phyloP scores from a whole-genome alignment of 371 early-diverging fungal genomes.

The Actinomucor elegans region DNA sequence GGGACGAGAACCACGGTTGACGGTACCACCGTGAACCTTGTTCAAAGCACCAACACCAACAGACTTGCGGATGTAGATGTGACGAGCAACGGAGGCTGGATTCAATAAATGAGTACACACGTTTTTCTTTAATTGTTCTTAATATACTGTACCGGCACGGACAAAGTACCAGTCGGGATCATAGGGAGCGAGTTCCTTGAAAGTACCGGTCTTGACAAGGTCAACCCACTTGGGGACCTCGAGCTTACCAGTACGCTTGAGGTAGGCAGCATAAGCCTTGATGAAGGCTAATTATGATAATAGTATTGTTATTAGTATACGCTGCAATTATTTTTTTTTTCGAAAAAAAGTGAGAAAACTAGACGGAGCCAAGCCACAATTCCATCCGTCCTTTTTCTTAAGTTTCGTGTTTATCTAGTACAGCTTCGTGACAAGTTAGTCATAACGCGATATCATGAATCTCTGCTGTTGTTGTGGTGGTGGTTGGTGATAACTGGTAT shows the following conservation, averaged over 20 bases:
- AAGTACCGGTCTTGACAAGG: constrained; percentile 92
- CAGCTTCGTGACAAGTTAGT: too few species aligned
- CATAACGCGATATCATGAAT: too few species aligned
- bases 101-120: too few species aligned
- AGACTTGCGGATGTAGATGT: constrained; percentile 92
- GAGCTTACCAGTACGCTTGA: constrained; percentile 96
- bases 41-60: constrained; percentile 93
- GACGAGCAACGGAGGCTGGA: constrained; percentile 91
- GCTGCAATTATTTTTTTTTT: neutral
- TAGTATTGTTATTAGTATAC: neutral
- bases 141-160: constrained; percentile 73
- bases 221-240: constrained; percentile 98
- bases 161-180: constrained; percentile 98
- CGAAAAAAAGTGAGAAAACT: constrained; percentile 1
- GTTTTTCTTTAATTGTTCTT: neutral
- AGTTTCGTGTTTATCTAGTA: neutral
- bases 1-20: constrained; percentile 92
- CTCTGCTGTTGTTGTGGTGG: too few species aligned
- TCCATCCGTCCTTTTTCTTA: neutral
- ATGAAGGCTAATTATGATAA: constrained; percentile 64
- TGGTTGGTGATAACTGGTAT: too few species aligned
- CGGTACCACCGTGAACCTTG: constrained; percentile 88
- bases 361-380: constrained; percentile 21
- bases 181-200: constrained; percentile 95
- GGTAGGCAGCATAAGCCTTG: constrained; percentile 95